Evolutionary conservation across 768 basidiomycete genomes (phyloP).

Genomic region (Termitomyces sp.): DNA sequence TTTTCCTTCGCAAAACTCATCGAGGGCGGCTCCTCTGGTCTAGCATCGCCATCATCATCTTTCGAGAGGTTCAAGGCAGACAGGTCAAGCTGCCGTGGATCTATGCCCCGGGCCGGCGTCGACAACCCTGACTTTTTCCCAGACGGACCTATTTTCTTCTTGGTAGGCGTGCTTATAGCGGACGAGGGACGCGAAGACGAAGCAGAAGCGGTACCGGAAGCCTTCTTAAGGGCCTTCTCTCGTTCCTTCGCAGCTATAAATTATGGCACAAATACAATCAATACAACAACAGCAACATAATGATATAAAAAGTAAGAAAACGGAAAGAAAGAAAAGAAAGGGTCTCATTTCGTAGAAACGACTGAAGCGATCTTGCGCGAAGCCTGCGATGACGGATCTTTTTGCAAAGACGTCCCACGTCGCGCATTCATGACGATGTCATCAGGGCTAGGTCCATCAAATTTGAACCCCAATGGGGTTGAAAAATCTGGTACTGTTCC

Average conservation of each 20-base stretch:
- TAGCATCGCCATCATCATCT: conserved; percentile 35
- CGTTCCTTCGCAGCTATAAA: conserved; percentile 75
- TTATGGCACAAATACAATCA: conserved; percentile 34
- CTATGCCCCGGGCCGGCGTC: conserved; percentile 40
- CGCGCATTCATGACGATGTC: conserved; percentile 82
- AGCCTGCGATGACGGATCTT: conserved; percentile 15
- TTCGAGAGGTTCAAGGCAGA: conserved; percentile 64
- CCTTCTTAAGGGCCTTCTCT: conserved; percentile 65
- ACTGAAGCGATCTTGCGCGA: conserved; percentile 19
- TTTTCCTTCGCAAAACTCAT: conserved; percentile 73
- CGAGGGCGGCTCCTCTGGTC: conserved; percentile 57
- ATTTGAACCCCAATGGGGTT: conserved; percentile 48
- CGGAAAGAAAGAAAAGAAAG: conserved; percentile 12
- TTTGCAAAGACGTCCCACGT: conserved; percentile 61
- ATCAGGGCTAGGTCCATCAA: conserved; percentile 88
- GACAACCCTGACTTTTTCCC: conserved; percentile 35
- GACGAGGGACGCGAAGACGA: conserved; percentile 45
- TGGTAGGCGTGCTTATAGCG: conserved; percentile 37
- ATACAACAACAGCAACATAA: conserved; percentile 25
- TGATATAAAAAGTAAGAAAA: conserved; percentile 19
- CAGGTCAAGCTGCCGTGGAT: conserved; percentile 68
- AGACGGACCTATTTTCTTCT: conserved; percentile 35
- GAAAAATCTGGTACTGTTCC: conserved; percentile 32
- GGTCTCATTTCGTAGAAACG: conserved; percentile 17
- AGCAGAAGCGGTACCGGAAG: conserved; percentile 33